A percentile compares a stretch with the other conserved stretches of the same genome.
Conservation (phyloP, 2,329 filamentous ascomycete species). For the Blastomyces silverae region DNA sequence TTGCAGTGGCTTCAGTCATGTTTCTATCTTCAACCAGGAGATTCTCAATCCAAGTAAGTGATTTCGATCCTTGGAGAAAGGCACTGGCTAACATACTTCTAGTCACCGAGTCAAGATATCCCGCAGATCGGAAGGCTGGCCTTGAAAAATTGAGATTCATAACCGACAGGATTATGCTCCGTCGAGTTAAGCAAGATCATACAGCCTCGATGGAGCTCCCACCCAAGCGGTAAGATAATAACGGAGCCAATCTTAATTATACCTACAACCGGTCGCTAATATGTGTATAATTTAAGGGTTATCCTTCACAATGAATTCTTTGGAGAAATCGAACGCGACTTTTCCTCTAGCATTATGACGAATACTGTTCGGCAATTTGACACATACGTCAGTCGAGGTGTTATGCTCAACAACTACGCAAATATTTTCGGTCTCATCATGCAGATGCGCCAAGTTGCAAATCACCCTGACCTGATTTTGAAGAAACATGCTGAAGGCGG, state of each 20-base stretch:
- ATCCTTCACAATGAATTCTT: constrained; percentile 93
- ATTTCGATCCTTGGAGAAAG: background rate
- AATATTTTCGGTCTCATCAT: constrained; percentile 99
- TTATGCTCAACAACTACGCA: constrained; percentile 94
- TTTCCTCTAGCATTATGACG: constrained; percentile 92
- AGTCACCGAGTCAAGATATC: constrained; percentile 51
- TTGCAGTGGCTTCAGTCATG: constrained; percentile 54
- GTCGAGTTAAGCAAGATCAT: constrained; percentile 87
- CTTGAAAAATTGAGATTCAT: constrained; percentile 78
- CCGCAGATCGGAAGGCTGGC: constrained; percentile 54
- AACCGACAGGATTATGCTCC: constrained; percentile 90
- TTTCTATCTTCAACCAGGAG: constrained; percentile 90
- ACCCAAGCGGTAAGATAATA: constrained; percentile 61
- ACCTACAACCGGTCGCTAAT: background rate
- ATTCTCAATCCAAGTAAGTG: constrained; percentile 66
- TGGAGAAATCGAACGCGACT: constrained; percentile 90
- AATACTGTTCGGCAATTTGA: constrained; percentile 84
- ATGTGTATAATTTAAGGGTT: constrained; percentile 43
- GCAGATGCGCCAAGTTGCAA: constrained; percentile 97
- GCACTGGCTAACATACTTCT: constrained; percentile 35
- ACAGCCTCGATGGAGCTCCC: constrained; percentile 94
- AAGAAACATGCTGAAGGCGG: constrained; percentile 81
- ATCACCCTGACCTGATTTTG: constrained; percentile 88
- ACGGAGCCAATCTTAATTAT: background rate
- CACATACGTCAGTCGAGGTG: constrained; percentile 89